A percentile compares a stretch with the other conserved stretches of the same genome.
Conservation (phyloP, 2,329 filamentous ascomycete species). For the Aureobasidium lini region DNA sequence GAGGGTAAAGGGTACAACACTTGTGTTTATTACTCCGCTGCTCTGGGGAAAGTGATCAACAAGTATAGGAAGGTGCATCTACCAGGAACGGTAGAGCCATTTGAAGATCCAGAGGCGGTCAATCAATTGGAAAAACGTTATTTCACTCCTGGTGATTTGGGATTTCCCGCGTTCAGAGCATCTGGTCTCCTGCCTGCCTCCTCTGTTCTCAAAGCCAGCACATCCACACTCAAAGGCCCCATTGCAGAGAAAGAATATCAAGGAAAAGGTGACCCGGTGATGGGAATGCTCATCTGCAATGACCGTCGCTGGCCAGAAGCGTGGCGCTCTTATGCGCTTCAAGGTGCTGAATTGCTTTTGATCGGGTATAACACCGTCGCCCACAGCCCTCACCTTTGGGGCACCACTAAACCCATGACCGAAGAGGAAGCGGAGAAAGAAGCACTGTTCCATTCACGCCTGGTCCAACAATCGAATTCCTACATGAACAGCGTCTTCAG, state of each 20-base stretch:
- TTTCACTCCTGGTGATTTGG: slow-evolving; percentile 46
- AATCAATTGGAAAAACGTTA: slow-evolving; percentile 52
- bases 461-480: slow-evolving; percentile 46
- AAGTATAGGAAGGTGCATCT: slow-evolving; percentile 52
- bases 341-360: slow-evolving; percentile 42
- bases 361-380: slow-evolving; percentile 46
- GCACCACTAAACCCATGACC: slow-evolving; percentile 36
- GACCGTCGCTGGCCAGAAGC: slow-evolving; percentile 48
- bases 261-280: slow-evolving; percentile 42
- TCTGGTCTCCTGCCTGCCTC: slow-evolving; percentile 35
- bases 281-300: slow-evolving; percentile 51
- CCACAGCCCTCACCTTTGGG: slow-evolving; percentile 42
- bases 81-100: slow-evolving; percentile 46
- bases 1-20: slow-evolving; percentile 45
- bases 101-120: slow-evolving; percentile 39
- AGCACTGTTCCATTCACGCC: slow-evolving; percentile 39
- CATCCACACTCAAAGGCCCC: background rate
- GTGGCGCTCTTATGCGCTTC: slow-evolving; percentile 46
- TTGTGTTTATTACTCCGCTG: slow-evolving; percentile 44
- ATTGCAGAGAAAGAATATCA: background rate
- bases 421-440: slow-evolving; percentile 39
- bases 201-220: slow-evolving; percentile 20
- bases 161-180: slow-evolving; percentile 47
- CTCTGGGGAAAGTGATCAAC: slow-evolving; percentile 34
- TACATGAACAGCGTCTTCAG: slow-evolving; percentile 49